Conservation (phyloP, 1,284 basidiomycete species). For the Sporisorium reilianum region DNA sequence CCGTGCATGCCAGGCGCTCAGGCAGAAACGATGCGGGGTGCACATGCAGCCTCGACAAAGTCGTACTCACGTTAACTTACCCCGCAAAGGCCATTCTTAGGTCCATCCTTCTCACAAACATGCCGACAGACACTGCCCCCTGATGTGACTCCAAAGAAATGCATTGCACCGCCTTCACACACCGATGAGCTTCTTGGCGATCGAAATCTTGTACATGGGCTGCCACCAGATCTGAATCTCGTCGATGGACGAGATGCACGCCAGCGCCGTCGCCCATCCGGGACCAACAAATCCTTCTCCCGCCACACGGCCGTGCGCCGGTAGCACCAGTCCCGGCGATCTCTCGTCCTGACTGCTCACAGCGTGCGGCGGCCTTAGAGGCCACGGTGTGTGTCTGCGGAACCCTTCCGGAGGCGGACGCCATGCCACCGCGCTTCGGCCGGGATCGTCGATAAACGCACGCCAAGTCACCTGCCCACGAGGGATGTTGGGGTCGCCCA, state of each 20-base stretch:
- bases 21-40: background rate
- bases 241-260: constrained; percentile 43
- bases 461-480: constrained; percentile 53
- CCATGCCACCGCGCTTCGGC: constrained; percentile 41
- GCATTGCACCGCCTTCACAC: constrained; percentile 12
- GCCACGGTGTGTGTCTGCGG: constrained; percentile 47
- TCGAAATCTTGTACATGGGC: constrained; percentile 53
- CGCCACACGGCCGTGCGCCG: constrained; percentile 51
- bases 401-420: constrained; percentile 35
- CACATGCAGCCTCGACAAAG: background rate
- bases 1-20: background rate
- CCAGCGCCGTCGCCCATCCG: constrained; percentile 48
- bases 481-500: constrained; percentile 57
- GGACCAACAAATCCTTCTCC: constrained; percentile 49
- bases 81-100: background rate
- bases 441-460: constrained; percentile 55
- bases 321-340: constrained; percentile 47
- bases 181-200: constrained; percentile 48
- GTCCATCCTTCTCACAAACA: too few relatives aligned
- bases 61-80: too few relatives aligned
- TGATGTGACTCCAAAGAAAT: too few relatives aligned
- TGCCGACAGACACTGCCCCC: too few relatives aligned
- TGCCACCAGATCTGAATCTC: constrained; percentile 61
- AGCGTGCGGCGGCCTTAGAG: constrained; percentile 24
- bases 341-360: constrained; percentile 30